A percentile compares a stretch with the other conserved stretches of the same genome.
Evolutionary conservation across 2,329 filamentous ascomycete species (phyloP).

Genomic region (Alternaria arbusti): DNA sequence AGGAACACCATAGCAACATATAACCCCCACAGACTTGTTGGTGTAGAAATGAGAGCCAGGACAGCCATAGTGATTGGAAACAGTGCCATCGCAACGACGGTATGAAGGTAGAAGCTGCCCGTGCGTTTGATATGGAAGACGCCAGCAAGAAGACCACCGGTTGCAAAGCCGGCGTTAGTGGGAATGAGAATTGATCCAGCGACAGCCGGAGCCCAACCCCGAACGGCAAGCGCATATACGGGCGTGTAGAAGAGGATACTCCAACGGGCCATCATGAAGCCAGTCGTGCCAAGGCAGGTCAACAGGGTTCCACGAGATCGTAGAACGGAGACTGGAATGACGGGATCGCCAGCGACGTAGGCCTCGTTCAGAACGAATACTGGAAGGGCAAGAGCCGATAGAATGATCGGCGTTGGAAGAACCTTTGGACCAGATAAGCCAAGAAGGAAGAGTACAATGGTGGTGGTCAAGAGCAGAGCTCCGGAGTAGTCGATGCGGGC

Average conservation of each 20-base stretch:
- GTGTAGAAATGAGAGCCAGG: constrained; percentile 63
- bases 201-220: constrained; percentile 70
- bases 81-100: constrained; percentile 64
- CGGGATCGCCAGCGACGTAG: constrained; percentile 68
- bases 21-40: constrained; percentile 56
- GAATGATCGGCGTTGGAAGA: constrained; percentile 63
- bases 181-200: constrained; percentile 80
- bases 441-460: constrained; percentile 75
- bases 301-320: constrained; percentile 73
- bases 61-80: constrained; percentile 67
- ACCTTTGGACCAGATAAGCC: constrained; percentile 71
- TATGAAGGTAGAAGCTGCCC: constrained; percentile 75
- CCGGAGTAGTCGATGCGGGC: constrained; percentile 76
- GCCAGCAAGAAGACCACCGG: constrained; percentile 75
- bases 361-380: constrained; percentile 68
- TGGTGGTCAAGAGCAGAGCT: constrained; percentile 58
- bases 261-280: constrained; percentile 84
- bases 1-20: constrained; percentile 69
- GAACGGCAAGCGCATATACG: constrained; percentile 78
- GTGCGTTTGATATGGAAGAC: constrained; percentile 75
- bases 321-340: constrained; percentile 76
- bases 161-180: constrained; percentile 79
- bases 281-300: constrained; percentile 75
- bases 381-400: constrained; percentile 62
- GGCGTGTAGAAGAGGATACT: constrained; percentile 80